Evolutionary conservation across 352 stramenopile species (phyloP).

Genomic region (Pythium phragmitis): DNA sequence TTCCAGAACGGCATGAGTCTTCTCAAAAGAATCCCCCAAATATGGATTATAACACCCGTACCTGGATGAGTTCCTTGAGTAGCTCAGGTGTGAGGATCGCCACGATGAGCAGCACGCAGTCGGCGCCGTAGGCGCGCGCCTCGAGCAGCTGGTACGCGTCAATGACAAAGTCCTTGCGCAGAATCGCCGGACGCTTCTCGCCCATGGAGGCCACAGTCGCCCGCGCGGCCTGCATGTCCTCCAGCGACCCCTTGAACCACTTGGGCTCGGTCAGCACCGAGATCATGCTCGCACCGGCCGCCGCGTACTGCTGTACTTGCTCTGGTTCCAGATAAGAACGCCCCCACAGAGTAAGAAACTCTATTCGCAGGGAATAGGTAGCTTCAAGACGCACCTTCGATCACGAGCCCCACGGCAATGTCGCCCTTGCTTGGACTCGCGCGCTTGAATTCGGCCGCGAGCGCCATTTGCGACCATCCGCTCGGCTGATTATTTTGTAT

Average conservation of each 20-base stretch:
- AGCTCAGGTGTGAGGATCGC: slow-evolving; percentile 77
- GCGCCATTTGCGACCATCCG: slow-evolving; percentile 78
- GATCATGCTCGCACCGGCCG: slow-evolving; percentile 94
- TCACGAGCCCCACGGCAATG: slow-evolving; percentile 83
- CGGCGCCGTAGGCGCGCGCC: slow-evolving; percentile 92
- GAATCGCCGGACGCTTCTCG: slow-evolving; percentile 58
- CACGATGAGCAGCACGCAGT: slow-evolving; percentile 98
- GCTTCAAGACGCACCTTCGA: slow-evolving; percentile 41
- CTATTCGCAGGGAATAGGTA: not conserved
- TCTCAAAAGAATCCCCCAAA: not conserved
- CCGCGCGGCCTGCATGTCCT: slow-evolving; percentile 71
- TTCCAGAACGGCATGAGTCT: not conserved
- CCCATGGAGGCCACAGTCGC: slow-evolving; percentile 44
- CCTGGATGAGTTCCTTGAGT: slow-evolving; percentile 61
- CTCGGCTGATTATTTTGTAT: slow-evolving; percentile 33
- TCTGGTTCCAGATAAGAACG: slow-evolving; percentile 32
- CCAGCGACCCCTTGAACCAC: slow-evolving; percentile 96
- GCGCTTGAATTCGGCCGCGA: slow-evolving; percentile 99
- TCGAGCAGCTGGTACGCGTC: slow-evolving; percentile 95
- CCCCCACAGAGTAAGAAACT: not conserved
- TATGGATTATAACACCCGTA: slow-evolving; percentile 19
- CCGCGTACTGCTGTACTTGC: slow-evolving; percentile 90
- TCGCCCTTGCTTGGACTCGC: slow-evolving; percentile 96
- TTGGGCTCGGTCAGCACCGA: slow-evolving; percentile 97
- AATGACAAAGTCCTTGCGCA: slow-evolving; percentile 96